Conservation (phyloP, 2,329 filamentous ascomycete genomes). For the Neonectria neomacrospora region DNA sequence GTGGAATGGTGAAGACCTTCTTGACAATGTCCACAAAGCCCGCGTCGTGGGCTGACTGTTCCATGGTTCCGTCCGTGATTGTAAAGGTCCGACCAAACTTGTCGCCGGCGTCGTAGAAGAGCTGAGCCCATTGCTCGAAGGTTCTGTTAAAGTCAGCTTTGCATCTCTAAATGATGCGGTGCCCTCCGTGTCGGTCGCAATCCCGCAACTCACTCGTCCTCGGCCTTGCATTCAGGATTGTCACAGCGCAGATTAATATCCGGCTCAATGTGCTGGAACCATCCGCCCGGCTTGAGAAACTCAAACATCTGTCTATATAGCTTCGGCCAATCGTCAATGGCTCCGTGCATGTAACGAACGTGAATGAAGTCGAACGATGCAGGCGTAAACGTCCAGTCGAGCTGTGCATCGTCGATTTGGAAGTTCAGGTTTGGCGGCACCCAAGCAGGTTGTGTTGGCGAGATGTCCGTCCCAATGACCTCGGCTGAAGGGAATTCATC, state of each 20-base stretch:
- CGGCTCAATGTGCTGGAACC: constrained; percentile 11
- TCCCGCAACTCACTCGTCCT: background rate
- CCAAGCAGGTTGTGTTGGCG: constrained; percentile 7
- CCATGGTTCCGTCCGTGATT: constrained; percentile 27
- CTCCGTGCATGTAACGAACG: constrained; percentile 7
- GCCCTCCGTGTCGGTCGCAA: no score
- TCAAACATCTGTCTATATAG: constrained; percentile 6
- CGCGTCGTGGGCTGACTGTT: constrained; percentile 35
- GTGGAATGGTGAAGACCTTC: constrained; percentile 50
- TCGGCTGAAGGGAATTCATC: constrained; percentile 4
- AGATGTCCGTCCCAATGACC: constrained; percentile 7
- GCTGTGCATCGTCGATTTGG: constrained; percentile 14
- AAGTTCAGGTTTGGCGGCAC: constrained; percentile 12
- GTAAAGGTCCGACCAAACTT: constrained; percentile 40
- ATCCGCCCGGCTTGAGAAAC: constrained; percentile 2
- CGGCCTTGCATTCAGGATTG: background rate
- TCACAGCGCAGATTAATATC: constrained; percentile 2
- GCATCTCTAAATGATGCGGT: background rate
- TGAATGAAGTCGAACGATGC: constrained; percentile 12
- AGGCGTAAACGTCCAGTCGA: constrained; percentile 9
- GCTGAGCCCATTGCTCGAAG: constrained; percentile 36
- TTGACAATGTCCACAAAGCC: constrained; percentile 49
- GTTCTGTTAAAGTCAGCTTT: background rate
- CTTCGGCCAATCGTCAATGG: constrained; percentile 9
- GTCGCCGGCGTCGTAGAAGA: constrained; percentile 42